Evolutionary conservation across 192 early-diverging fungal genomes (phyloP).

Genomic region (Coemansia sp.): DNA sequence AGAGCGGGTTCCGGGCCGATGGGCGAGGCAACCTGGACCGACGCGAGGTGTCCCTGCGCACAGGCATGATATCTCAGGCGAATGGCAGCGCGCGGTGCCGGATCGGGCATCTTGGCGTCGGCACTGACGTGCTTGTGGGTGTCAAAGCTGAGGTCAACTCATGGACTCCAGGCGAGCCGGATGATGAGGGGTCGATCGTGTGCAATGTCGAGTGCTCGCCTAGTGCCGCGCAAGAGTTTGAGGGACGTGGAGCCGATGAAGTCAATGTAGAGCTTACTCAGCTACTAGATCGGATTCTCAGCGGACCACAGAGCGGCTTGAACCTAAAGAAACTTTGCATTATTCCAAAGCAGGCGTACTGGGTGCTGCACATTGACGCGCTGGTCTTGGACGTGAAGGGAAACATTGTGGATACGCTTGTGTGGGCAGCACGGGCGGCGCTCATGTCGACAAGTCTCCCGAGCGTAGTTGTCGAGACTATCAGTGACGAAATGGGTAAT

Average conservation of each 20-base stretch:
- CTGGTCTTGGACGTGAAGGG: conserved; percentile 89
- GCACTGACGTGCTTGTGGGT: conserved; percentile 90
- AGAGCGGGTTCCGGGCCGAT: conserved; percentile 78
- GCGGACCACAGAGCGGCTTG: conserved; percentile 78
- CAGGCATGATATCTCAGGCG: conserved; percentile 85
- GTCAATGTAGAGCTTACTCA: conserved; percentile 84
- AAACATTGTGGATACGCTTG: conserved; percentile 79
- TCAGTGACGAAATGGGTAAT: conserved; percentile 75
- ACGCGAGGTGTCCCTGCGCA: conserved; percentile 77
- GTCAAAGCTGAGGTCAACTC: conserved; percentile 87
- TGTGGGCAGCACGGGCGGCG: conserved; percentile 83
- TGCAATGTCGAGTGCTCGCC: conserved; percentile 94
- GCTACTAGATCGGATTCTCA: conserved; percentile 74
- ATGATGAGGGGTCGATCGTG: conserved; percentile 61
- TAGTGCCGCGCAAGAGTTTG: conserved; percentile 77
- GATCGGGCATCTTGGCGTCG: conserved; percentile 59
- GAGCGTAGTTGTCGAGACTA: conserved; percentile 74
- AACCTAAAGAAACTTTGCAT: conserved; percentile 86
- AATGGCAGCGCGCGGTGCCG: conserved; percentile 79
- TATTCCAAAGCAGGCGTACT: conserved; percentile 84
- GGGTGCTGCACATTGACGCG: conserved; percentile 88
- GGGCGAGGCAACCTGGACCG: conserved; percentile 77
- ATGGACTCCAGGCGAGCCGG: conserved; percentile 58
- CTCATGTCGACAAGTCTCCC: conserved; percentile 86
- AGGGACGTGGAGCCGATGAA: conserved; percentile 74